These are phyloP conservation scores for Spathaspora sp. DNA, from an alignment of 1,139 yeast genomes.

Conservation along the genomic window DNA sequence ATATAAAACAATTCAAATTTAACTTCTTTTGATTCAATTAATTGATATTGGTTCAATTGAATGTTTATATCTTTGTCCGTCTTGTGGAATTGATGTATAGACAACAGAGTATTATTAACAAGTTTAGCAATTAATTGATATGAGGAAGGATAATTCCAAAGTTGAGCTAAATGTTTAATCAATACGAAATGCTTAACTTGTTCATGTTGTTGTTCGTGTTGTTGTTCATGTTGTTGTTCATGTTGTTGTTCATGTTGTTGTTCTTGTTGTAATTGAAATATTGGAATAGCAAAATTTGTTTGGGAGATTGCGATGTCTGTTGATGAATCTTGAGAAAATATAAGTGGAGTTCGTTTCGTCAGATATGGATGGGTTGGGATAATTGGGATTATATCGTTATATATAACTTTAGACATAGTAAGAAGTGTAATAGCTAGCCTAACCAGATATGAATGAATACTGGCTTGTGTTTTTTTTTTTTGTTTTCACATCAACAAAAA, in stretches of 20 bases:
- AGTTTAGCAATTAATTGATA: conserved; percentile 37
- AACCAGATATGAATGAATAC: neutral
- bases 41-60: conserved; percentile 17
- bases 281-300: conserved; percentile 12
- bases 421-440: neutral
- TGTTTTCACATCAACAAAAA: neutral
- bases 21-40: conserved; percentile 22
- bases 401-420: conserved; percentile 20
- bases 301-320: neutral
- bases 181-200: conserved; percentile 21
- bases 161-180: conserved; percentile 30
- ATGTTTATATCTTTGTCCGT: conserved; percentile 25
- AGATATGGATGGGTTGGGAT: conserved; percentile 2
- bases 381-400: conserved; percentile 34
- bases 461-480: neutral
- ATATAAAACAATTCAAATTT: conserved; percentile 28
- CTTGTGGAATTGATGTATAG: conserved; percentile 20
- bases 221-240: too few relatives aligned
- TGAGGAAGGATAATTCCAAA: conserved; percentile 46
- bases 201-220: neutral
- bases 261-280: conserved; percentile 7
- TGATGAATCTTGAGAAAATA: neutral
- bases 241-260: too few relatives aligned
- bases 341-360: neutral
- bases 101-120: conserved; percentile 22